Evolutionary conservation across 768 basidiomycete species (phyloP).

Genomic region (Fomitopsis serialis): DNA sequence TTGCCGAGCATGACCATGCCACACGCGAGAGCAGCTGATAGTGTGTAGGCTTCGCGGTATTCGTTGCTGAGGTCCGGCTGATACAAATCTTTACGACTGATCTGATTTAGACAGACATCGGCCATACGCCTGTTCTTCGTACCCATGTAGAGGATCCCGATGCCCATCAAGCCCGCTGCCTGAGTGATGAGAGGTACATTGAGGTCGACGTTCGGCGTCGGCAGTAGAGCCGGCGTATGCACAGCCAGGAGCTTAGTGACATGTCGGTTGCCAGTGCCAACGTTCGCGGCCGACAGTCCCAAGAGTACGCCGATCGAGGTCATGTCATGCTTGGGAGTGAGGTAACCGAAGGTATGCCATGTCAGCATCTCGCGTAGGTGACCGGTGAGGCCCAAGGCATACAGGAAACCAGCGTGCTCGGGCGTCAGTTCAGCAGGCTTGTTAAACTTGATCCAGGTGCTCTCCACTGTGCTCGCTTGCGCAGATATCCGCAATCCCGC

Average conservation of each 20-base stretch:
- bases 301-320: constrained; percentile 92
- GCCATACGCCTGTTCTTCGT: constrained; percentile 88
- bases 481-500: constrained; percentile 83
- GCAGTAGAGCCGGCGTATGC: constrained; percentile 89
- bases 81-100: constrained; percentile 70
- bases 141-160: constrained; percentile 88
- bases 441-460: constrained; percentile 96
- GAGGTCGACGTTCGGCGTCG: constrained; percentile 79
- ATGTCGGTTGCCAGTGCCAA: constrained; percentile 80
- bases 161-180: constrained; percentile 78
- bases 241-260: constrained; percentile 90
- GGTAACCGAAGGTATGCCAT: constrained; percentile 93
- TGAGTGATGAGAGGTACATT: constrained; percentile 90
- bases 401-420: constrained; percentile 94
- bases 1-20: constrained; percentile 96
- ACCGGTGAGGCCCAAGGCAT: constrained; percentile 88
- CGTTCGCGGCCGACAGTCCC: constrained; percentile 87
- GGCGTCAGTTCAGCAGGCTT: constrained; percentile 86
- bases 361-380: constrained; percentile 86
- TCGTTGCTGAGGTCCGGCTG: constrained; percentile 84
- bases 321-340: constrained; percentile 93
- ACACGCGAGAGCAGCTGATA: constrained; percentile 83
- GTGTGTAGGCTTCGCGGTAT: constrained; percentile 88
- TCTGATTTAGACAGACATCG: constrained; percentile 83
- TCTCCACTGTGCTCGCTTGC: constrained; percentile 71